A percentile compares a stretch with the other conserved stretches of the same genome.
These are phyloP conservation scores for Phytophthora macrochlamydospora DNA, from an alignment of 352 stramenopile genomes.

Conservation along the genomic window DNA sequence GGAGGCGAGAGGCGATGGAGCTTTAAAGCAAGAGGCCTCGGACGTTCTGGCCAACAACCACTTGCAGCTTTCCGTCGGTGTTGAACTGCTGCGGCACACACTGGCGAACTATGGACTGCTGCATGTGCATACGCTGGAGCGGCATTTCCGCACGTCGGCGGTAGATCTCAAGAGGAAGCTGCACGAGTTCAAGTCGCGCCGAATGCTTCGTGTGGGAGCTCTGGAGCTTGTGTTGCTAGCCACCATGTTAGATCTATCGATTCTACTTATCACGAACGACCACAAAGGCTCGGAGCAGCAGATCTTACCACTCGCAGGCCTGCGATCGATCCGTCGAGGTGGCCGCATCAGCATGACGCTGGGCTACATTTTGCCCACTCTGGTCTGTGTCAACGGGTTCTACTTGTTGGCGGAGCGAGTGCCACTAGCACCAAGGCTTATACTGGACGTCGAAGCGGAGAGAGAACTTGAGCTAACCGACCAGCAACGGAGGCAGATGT, in stretches of 20 bases:
- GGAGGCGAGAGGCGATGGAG: slow-evolving; percentile 10
- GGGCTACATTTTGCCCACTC: slow-evolving; percentile 76
- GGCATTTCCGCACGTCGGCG: slow-evolving; percentile 52
- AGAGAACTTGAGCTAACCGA: slow-evolving; percentile 16
- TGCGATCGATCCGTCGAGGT: slow-evolving; percentile 60
- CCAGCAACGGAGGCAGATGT: slow-evolving; percentile 46
- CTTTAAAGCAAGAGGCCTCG: slow-evolving; percentile 10
- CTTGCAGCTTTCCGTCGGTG: slow-evolving; percentile 38
- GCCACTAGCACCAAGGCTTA: slow-evolving; percentile 8
- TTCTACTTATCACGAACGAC: slow-evolving; percentile 83
- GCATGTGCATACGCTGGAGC: slow-evolving; percentile 57
- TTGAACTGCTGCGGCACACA: slow-evolving; percentile 64
- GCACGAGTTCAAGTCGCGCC: slow-evolving; percentile 72
- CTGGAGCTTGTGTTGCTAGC: slow-evolving; percentile 74
- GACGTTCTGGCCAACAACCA: slow-evolving; percentile 32
- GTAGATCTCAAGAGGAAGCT: slow-evolving; percentile 83
- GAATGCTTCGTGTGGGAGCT: slow-evolving; percentile 60
- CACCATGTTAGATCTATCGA: slow-evolving; percentile 78
- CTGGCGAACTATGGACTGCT: slow-evolving; percentile 76
- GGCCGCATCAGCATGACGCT: slow-evolving; percentile 60
- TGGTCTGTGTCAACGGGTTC: slow-evolving; percentile 69
- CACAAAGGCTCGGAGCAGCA: slow-evolving; percentile 69
- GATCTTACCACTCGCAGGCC: slow-evolving; percentile 55
- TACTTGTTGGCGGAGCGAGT: slow-evolving; percentile 59
- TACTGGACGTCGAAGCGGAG: slow-evolving; percentile 13